A percentile compares a stretch with the other conserved stretches of the same genome.
These are phyloP conservation scores for Nemania serpens DNA, from an alignment of 2,329 filamentous ascomycete species.

Conservation along the genomic window DNA sequence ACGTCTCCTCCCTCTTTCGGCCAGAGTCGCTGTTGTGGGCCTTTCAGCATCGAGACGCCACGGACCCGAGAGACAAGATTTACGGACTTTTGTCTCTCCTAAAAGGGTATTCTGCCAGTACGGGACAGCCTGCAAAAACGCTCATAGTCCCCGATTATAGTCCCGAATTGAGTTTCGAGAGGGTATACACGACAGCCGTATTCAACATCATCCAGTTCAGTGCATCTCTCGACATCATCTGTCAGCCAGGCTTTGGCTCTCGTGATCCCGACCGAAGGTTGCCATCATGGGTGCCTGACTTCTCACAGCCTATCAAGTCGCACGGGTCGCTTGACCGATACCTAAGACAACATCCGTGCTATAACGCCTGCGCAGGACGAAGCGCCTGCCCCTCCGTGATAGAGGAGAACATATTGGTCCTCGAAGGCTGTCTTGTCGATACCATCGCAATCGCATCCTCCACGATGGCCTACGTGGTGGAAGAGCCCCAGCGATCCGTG, in stretches of 20 bases:
- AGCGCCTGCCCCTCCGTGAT: not conserved
- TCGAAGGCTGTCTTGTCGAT: conserved; percentile 14
- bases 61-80: conserved; percentile 16
- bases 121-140: not conserved
- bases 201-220: conserved; percentile 14
- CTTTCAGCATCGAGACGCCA: conserved; percentile 19
- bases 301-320: conserved; percentile 5
- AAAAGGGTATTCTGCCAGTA: conserved; percentile 2
- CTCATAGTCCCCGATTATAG: conserved; percentile 16
- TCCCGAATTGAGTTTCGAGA: conserved; percentile 6
- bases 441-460: conserved; percentile 1
- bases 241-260: conserved; percentile 1
- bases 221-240: conserved; percentile 20
- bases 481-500: not conserved
- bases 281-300: conserved; percentile 21
- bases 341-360: conserved; percentile 9
- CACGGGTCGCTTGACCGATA: conserved; percentile 14
- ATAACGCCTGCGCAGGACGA: conserved; percentile 4
- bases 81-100: conserved; percentile 18
- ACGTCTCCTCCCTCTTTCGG: conserved; percentile 12
- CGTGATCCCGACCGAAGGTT: not conserved
- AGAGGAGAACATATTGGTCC: conserved; percentile 12
- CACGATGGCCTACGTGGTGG: not conserved
- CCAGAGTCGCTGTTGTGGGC: conserved; percentile 21
- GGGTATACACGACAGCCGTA: conserved; percentile 9